Conservation (phyloP, 257 asterid species). For the Solanum neorickii region DNA sequence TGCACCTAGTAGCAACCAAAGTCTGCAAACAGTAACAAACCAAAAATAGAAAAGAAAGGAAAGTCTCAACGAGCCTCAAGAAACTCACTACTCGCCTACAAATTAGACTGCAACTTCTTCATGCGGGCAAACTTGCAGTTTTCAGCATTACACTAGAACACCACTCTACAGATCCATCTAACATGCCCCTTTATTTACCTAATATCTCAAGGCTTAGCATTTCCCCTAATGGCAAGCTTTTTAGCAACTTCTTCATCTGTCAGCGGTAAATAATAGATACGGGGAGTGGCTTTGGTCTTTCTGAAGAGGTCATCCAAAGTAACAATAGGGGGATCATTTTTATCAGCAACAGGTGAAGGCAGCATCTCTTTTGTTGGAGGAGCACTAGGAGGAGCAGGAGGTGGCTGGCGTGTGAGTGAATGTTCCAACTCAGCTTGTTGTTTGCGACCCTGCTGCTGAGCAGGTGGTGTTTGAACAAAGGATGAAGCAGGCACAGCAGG, state of each 20-base stretch:
- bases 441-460: slow-evolving; percentile 3
- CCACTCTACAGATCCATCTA: background rate
- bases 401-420: slow-evolving; percentile 3
- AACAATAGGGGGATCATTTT: slow-evolving; percentile 8
- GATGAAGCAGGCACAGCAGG: background rate
- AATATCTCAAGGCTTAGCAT: background rate
- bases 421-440: background rate
- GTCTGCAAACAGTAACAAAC: background rate
- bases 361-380: slow-evolving; percentile 3
- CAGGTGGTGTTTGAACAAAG: slow-evolving; percentile 4
- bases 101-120: background rate
- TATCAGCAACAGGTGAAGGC: slow-evolving; percentile 1
- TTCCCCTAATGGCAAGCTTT: slow-evolving; percentile 5
- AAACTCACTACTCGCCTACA: background rate
- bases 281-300: slow-evolving; percentile 23
- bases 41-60: background rate
- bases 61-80: background rate
- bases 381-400: background rate
- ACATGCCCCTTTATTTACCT: background rate
- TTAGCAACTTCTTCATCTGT: slow-evolving; percentile 19
- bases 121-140: background rate
- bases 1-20: background rate
- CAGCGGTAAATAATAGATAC: slow-evolving; percentile 29
- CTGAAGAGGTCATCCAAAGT: slow-evolving; percentile 27
- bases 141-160: background rate